A percentile compares a stretch with the other conserved stretches of the same genome.
phyloP scores from a whole-genome alignment of 179 eudicot species.

The Spinacia oleracea region DNA sequence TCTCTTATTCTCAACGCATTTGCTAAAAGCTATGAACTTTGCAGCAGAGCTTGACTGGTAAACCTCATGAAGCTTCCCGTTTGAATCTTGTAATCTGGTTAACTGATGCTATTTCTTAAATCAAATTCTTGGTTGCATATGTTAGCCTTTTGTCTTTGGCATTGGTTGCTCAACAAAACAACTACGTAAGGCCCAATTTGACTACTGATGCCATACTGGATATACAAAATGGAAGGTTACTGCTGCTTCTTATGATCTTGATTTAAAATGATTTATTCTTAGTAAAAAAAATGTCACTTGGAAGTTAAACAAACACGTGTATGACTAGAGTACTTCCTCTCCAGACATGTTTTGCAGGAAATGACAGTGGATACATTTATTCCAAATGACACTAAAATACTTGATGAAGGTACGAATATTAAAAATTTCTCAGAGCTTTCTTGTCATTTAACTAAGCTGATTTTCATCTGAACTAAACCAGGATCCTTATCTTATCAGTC shows the following conservation, averaged over 20 bases:
- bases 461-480: slow-evolving; percentile 16
- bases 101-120: slow-evolving; percentile 6
- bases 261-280: neutral
- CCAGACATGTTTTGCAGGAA: slow-evolving; percentile 98
- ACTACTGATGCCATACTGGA: slow-evolving; percentile 69
- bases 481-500: neutral
- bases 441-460: neutral
- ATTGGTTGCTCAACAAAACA: slow-evolving; percentile 91
- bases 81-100: slow-evolving; percentile 19
- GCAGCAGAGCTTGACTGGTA: slow-evolving; percentile 98
- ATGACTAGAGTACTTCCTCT: slow-evolving; percentile 16
- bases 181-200: slow-evolving; percentile 84
- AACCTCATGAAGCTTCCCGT: slow-evolving; percentile 14
- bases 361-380: slow-evolving; percentile 97
- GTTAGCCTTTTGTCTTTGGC: slow-evolving; percentile 79
- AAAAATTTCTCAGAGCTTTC: slow-evolving; percentile 17
- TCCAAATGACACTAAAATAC: slow-evolving; percentile 86
- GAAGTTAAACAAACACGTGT: neutral
- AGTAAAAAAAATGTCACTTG: neutral
- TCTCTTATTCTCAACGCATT: slow-evolving; percentile 64
- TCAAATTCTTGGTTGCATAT: slow-evolving; percentile 14
- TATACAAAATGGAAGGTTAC: slow-evolving; percentile 92
- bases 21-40: slow-evolving; percentile 80
- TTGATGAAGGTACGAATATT: slow-evolving; percentile 51
- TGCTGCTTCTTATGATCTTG: slow-evolving; percentile 14